Evolutionary conservation across 768 basidiomycete genomes (phyloP).

Genomic region (Sutorius australiensis): DNA sequence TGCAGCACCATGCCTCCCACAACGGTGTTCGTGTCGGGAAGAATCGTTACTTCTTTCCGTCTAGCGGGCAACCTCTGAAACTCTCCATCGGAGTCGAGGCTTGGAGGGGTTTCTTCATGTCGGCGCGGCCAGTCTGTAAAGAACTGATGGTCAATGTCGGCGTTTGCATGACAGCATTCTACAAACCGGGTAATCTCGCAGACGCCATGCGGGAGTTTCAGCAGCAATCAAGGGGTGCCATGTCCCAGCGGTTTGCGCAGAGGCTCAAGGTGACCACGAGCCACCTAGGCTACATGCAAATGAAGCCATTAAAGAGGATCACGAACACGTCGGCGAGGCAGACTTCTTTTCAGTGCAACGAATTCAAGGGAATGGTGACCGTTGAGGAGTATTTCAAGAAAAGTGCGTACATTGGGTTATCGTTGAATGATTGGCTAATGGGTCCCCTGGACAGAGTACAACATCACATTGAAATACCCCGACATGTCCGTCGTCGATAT

Average conservation of each 20-base stretch:
- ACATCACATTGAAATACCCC: conserved; percentile 46
- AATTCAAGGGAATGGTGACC: conserved; percentile 48
- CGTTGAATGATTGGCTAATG: neutral
- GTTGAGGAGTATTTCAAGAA: conserved; percentile 61
- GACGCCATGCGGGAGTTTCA: conserved; percentile 51
- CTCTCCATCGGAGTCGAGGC: conserved; percentile 42
- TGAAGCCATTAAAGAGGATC: conserved; percentile 45
- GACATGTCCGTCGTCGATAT: conserved; percentile 59
- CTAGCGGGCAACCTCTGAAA: conserved; percentile 17
- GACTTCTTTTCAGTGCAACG: conserved; percentile 54
- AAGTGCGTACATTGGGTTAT: conserved; percentile 41
- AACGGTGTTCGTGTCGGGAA: conserved; percentile 46
- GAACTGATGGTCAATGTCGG: conserved; percentile 54
- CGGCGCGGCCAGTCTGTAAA: conserved; percentile 45
- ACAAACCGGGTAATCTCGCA: conserved; percentile 59
- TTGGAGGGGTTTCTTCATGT: conserved; percentile 49
- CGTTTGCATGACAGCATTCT: conserved; percentile 52
- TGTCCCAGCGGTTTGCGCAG: conserved; percentile 47
- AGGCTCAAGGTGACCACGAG: conserved; percentile 55
- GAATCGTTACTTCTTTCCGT: conserved; percentile 50
- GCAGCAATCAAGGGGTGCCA: conserved; percentile 36
- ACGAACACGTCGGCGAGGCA: conserved; percentile 38
- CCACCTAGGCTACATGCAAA: conserved; percentile 51
- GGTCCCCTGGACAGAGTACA: conserved; percentile 45
- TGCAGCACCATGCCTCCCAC: conserved; percentile 41